A percentile compares a stretch with the other conserved stretches of the same genome.
Conservation (phyloP, 2,329 filamentous ascomycete genomes). For the Knufia fluminis region DNA sequence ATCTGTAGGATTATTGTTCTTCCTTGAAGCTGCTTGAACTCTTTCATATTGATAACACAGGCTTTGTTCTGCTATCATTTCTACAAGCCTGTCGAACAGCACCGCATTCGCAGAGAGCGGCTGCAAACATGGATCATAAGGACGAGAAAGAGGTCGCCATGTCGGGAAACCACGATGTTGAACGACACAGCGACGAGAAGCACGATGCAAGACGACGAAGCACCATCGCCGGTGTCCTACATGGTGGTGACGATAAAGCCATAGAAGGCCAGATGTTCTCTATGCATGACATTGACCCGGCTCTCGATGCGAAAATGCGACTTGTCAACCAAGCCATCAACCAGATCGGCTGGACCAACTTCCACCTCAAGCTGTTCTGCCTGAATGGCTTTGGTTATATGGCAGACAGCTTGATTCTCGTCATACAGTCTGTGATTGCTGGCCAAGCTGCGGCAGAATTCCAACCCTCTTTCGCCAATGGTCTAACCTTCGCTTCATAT, state of each 20-base stretch:
- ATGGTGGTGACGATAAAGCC: neutral
- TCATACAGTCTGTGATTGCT: conserved; percentile 19
- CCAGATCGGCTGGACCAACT: conserved; percentile 52
- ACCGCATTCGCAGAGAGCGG: neutral
- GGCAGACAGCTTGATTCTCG: conserved; percentile 30
- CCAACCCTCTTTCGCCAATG: conserved; percentile 16
- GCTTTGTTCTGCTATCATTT: too few relatives aligned
- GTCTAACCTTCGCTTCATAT: conserved; percentile 33
- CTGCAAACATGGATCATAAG: neutral
- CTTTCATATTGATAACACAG: too few relatives aligned
- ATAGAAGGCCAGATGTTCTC: conserved; percentile 21
- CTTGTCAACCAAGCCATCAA: conserved; percentile 37
- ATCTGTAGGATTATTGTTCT: too few relatives aligned
- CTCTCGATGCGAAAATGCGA: conserved; percentile 32
- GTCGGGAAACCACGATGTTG: neutral
- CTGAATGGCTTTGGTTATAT: conserved; percentile 52
- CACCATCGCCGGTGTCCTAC: neutral
- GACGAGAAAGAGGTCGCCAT: neutral
- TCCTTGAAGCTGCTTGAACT: too few relatives aligned
- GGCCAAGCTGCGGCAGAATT: conserved; percentile 20
- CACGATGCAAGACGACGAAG: neutral
- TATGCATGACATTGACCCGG: conserved; percentile 28
- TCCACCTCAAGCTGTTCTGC: conserved; percentile 52
- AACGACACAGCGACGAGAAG: neutral
- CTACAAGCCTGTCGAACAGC: too few relatives aligned